Conservation (phyloP, 257 asterid genomes). For the Solanum paucissectum region DNA sequence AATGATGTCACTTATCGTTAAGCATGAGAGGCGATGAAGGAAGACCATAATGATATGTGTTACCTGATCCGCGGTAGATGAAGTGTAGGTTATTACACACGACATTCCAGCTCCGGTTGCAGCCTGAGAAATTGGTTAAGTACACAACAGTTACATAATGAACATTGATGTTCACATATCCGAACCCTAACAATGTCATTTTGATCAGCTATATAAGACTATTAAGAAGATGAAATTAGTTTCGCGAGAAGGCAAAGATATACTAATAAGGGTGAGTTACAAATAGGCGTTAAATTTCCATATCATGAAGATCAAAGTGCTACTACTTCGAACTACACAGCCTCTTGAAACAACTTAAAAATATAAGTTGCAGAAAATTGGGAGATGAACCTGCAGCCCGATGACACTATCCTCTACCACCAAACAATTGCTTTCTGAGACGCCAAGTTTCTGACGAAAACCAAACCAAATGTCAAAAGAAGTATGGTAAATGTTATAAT, state of each 20-base stretch:
- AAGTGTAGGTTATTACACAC: slow-evolving; percentile 75
- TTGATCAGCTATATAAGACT: background rate
- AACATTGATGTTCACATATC: background rate
- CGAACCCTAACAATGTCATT: background rate
- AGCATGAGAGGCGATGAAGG: background rate
- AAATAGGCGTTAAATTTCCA: background rate
- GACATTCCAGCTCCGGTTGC: slow-evolving; percentile 93
- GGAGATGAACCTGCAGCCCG: slow-evolving; percentile 68
- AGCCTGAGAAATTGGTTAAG: slow-evolving; percentile 42
- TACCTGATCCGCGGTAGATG: slow-evolving; percentile 89
- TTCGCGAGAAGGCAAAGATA: background rate
- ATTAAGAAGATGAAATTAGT: background rate
- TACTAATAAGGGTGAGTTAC: background rate
- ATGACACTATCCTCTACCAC: slow-evolving; percentile 97
- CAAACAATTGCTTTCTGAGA: slow-evolving; percentile 58
- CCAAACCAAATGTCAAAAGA: background rate
- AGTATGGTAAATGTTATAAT: background rate
- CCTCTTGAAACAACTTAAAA: background rate
- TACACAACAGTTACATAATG: background rate
- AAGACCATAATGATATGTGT: background rate
- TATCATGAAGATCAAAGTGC: background rate
- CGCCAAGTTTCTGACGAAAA: slow-evolving; percentile 51
- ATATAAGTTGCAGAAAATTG: background rate
- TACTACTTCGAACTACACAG: background rate
- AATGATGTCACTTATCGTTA: background rate